Percentiles rank a stretch among this genome's conserved stretches.
These are phyloP conservation scores for Fusarium sp. DNA, from an alignment of 2,329 filamentous ascomycete species.

Conservation along the genomic window DNA sequence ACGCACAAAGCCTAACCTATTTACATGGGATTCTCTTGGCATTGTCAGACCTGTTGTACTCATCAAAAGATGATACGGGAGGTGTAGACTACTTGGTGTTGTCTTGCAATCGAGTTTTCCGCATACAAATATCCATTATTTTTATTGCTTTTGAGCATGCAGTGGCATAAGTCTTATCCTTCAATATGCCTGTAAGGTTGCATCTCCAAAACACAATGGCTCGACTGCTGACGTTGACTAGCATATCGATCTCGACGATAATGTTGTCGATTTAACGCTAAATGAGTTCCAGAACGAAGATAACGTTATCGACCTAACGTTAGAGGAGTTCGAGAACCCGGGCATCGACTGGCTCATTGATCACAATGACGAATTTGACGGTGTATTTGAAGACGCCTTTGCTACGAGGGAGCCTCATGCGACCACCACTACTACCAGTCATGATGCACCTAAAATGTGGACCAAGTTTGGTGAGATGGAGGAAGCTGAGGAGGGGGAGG, in stretches of 20 bases:
- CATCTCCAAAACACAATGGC: too few species aligned
- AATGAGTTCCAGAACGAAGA: constrained; percentile 5
- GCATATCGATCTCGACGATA: constrained; percentile 14
- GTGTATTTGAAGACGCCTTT: constrained; percentile 14
- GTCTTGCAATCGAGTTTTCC: not conserved
- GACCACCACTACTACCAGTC: not conserved
- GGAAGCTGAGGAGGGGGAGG: not conserved
- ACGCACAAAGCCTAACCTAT: not conserved
- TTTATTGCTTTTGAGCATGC: not conserved
- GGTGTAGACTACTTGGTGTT: not conserved
- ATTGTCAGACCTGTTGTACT: not conserved
- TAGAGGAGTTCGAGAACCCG: not conserved
- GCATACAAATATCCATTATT: not conserved
- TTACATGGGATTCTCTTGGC: not conserved
- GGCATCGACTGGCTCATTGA: not conserved
- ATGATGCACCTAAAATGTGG: constrained; percentile 18
- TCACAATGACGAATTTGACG: constrained; percentile 4
- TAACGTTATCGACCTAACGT: not conserved
- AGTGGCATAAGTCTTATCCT: constrained; percentile 6
- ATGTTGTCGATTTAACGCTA: constrained; percentile 2
- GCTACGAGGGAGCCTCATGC: not conserved
- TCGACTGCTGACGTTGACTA: not conserved
- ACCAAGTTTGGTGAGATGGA: constrained; percentile 30
- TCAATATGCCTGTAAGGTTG: constrained; percentile 26
- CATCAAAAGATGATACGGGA: not conserved